phyloP scores from a whole-genome alignment of 2,329 filamentous ascomycete genomes.

The Exophiala sp. region DNA sequence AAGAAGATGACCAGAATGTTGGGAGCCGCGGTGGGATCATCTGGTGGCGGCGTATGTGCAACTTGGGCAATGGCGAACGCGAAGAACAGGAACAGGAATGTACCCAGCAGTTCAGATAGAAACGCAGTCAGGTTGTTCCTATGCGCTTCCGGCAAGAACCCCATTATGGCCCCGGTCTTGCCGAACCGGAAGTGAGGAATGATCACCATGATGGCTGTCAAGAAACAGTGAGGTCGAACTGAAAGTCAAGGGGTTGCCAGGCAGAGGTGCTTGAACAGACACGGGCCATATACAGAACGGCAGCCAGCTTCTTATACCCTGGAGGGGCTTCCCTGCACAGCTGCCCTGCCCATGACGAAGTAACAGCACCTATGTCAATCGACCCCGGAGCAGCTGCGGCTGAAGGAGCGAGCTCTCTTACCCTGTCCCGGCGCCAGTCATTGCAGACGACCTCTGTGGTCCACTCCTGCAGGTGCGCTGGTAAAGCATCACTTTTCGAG shows the following conservation, averaged over 20 bases:
- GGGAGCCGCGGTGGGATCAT: conserved; percentile 3
- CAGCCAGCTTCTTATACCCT: neutral
- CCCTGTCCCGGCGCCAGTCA: neutral
- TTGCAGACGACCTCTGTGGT: neutral
- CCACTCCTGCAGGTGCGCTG: neutral
- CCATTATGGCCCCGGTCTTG: conserved; percentile 5
- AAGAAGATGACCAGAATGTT: conserved; percentile 16
- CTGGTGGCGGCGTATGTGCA: conserved; percentile 36
- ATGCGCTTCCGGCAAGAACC: conserved; percentile 11
- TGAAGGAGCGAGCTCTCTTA: neutral
- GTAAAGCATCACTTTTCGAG: neutral
- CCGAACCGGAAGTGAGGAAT: neutral
- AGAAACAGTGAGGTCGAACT: neutral
- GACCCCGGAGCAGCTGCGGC: too few relatives aligned
- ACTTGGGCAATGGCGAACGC: conserved; percentile 45
- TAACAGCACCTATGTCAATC: too few relatives aligned
- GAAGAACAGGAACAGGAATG: conserved; percentile 47
- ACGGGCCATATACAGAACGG: neutral
- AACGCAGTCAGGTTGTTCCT: conserved; percentile 38
- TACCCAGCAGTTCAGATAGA: conserved; percentile 49
- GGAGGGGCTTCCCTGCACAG: too few relatives aligned
- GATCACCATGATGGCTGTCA: conserved; percentile 1
- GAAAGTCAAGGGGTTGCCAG: neutral
- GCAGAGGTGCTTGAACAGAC: neutral
- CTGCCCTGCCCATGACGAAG: too few relatives aligned